Conservation (phyloP, 257 asterid genomes). For the Lithospermum erythrorhizon region DNA sequence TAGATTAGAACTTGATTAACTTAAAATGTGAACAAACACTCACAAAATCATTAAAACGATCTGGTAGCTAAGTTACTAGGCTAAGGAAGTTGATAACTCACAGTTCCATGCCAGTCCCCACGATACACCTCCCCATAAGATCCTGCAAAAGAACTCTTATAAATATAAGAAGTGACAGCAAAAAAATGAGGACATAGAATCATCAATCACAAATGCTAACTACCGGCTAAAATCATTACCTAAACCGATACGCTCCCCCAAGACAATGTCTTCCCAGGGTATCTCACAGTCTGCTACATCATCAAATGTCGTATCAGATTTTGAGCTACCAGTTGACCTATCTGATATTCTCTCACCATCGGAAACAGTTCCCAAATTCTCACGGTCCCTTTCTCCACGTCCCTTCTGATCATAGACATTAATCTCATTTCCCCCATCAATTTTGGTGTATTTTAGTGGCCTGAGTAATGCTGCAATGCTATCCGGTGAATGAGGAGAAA, state of each 20-base stretch:
- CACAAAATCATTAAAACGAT: conserved; percentile 1
- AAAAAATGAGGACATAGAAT: conserved; percentile 13
- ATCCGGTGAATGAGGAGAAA: conserved; percentile 35
- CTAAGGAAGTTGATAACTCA: conserved; percentile 36
- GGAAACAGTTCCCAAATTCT: conserved; percentile 29
- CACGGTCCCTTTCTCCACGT: conserved; percentile 43
- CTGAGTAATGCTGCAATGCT: conserved; percentile 25
- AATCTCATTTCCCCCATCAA: conserved; percentile 46
- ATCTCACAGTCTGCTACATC: conserved; percentile 97
- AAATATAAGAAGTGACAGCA: conserved; percentile 10
- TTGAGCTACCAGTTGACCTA: conserved; percentile 61
- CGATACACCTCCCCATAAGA: conserved; percentile 96
- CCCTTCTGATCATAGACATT: conserved; percentile 29
- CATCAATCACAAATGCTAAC: conserved; percentile 8
- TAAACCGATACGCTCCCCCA: conserved; percentile 99
- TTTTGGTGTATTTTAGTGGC: conserved; percentile 26
- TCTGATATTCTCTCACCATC: conserved; percentile 91
- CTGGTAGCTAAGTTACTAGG: conserved; percentile 7
- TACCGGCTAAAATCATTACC: conserved; percentile 45
- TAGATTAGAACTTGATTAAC: background rate
- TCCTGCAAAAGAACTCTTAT: conserved; percentile 40
- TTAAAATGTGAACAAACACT: background rate
- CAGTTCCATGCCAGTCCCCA: conserved; percentile 99
- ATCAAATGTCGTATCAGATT: conserved; percentile 67
- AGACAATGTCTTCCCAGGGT: conserved; percentile 79